A percentile compares a stretch with the other conserved stretches of the same genome.
These are phyloP conservation scores for Cytospora piceicola DNA, from an alignment of 2,329 filamentous ascomycete species.

Conservation along the genomic window DNA sequence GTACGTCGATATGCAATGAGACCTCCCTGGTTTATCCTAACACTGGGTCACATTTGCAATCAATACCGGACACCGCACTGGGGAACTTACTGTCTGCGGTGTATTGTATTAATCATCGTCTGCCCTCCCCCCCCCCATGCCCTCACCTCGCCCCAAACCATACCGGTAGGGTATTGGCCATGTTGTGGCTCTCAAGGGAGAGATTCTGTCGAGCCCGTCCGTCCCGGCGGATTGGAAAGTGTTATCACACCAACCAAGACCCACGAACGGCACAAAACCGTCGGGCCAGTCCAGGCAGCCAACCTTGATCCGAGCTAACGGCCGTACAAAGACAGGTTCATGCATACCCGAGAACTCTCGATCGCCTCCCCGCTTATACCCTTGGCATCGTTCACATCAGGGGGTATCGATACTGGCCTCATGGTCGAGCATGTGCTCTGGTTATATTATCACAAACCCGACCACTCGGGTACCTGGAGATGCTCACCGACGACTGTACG, in stretches of 20 bases:
- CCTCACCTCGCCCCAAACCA: not conserved
- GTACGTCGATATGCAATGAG: not conserved
- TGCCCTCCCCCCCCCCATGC: too few species aligned
- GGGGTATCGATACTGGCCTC: not conserved
- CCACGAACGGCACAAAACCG: not conserved
- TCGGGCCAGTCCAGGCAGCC: conserved; percentile 12
- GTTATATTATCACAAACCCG: not conserved
- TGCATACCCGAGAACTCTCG: not conserved
- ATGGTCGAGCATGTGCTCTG: not conserved
- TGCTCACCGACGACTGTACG: not conserved
- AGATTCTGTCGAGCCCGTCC: conserved; percentile 15
- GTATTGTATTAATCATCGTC: not conserved
- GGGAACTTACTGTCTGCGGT: not conserved
- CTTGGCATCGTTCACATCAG: not conserved
- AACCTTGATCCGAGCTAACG: conserved; percentile 8
- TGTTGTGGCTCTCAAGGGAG: not conserved
- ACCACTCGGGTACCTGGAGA: not conserved
- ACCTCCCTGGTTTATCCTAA: not conserved
- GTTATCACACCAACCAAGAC: not conserved
- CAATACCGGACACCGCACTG: not conserved
- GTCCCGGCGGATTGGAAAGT: conserved; percentile 11
- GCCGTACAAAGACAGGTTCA: conserved; percentile 21
- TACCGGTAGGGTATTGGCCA: not conserved
- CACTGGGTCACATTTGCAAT: not conserved
- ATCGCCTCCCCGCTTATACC: not conserved